Percentiles rank a stretch among this genome's conserved stretches.
Evolutionary conservation across 495 filamentous ascomycete species (phyloP).

Genomic region (Chaetomium fimeti): DNA sequence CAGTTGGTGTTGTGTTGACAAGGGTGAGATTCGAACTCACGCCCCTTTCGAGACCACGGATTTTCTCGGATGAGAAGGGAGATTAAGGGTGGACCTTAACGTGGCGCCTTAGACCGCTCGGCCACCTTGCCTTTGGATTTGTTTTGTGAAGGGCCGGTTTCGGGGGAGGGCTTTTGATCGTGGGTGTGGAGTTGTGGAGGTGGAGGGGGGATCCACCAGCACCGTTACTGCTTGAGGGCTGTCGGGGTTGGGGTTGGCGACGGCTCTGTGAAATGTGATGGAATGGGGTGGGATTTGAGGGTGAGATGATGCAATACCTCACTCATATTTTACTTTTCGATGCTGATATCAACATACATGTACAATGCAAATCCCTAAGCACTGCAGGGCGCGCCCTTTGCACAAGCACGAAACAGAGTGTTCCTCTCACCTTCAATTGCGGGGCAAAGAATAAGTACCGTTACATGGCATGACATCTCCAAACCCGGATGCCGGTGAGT

Average conservation of each 20-base stretch:
- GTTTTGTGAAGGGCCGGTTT: background rate
- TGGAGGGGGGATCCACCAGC: background rate
- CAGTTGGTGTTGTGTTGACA: conserved; percentile 8
- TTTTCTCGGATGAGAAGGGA: background rate
- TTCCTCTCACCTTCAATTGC: too few species aligned
- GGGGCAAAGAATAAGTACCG: background rate
- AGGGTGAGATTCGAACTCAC: conserved; percentile 23
- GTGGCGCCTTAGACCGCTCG: conserved; percentile 21
- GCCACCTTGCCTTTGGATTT: conserved; percentile 13
- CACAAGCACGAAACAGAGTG: too few species aligned
- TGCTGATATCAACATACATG: too few species aligned
- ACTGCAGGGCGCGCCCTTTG: background rate
- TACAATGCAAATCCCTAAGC: background rate
- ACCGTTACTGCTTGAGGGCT: too few species aligned
- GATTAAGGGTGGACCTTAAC: conserved; percentile 19
- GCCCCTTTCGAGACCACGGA: conserved; percentile 23
- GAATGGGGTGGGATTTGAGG: too few species aligned
- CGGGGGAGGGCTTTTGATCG: background rate
- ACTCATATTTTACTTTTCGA: too few species aligned
- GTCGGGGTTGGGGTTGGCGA: background rate
- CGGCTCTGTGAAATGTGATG: too few species aligned
- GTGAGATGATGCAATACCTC: too few species aligned
- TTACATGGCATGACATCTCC: background rate
- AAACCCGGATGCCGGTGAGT: background rate
- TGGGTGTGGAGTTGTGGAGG: background rate